Evolutionary conservation across 352 stramenopile genomes (phyloP), one percentile per base, ranked within the genome.

Genomic region (Globisporangium echinulatum): DNA sequence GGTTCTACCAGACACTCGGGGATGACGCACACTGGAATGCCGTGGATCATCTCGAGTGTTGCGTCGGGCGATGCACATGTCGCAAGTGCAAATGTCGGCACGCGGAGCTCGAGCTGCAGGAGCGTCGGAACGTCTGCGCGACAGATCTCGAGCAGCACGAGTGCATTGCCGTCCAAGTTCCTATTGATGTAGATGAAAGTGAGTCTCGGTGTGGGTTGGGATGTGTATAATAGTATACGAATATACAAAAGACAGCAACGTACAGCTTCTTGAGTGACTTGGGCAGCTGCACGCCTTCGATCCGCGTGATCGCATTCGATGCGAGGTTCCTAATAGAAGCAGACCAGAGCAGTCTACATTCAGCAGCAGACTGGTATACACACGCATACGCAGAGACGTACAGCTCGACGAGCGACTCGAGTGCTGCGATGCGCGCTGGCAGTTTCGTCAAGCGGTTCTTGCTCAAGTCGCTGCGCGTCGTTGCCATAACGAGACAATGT

Each of bases 331-430:
- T 90, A 54, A 15, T 53, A 53, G n/a, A 40, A 42, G 58, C 5
- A 8, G 51, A 7, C 39, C 17, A 33, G 10, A 42, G 33, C 17
- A 33, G 0, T 44, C 17, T 6, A 67, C 33, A 15, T 19, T 19
- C 25, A 58, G 15, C 10, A 25, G 25, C 25, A 33, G 25, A 1
- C 25, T 33, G 1, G 25, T 33, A 33, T 33, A 33, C 8, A 49
- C 14, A 47, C 13, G 17, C 2, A 46, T 17, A 19, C 7, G 15
- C 3, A 15, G 13, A 4, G 36, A 77, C 77, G 17, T 72, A 90
- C 81, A 90, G 55, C 38, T 79, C 69, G 7, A 77, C 42, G 15
- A 90, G 80, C 7, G 71, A 73, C 0, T 67, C 72, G 36, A 87
- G 68, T 5, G 64, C 62, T 2, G 77, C 72, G 13, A 90, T 65